Evolutionary conservation across 306 rosid species (phyloP).

Genomic region (Prunus davidiana): DNA sequence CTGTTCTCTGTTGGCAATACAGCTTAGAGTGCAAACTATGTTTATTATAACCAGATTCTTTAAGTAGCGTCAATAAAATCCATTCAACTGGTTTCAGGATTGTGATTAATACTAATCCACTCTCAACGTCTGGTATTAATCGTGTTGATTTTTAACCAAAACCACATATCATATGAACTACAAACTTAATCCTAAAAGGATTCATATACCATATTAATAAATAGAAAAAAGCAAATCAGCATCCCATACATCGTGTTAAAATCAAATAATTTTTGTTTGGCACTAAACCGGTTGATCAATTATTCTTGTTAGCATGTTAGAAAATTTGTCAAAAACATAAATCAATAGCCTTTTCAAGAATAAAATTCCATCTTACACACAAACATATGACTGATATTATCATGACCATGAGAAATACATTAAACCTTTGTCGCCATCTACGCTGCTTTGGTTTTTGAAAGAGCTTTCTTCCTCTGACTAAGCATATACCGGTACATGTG

Average conservation of each 20-base stretch:
- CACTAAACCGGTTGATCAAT: not conserved
- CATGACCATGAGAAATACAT: constrained; percentile 5
- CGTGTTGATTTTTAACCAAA: no score
- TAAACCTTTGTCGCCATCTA: constrained; percentile 21
- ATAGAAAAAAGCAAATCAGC: no score
- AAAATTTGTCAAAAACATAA: not conserved
- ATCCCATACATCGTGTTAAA: not conserved
- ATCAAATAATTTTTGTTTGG: not conserved
- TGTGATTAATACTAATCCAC: no score
- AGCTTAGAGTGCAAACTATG: no score
- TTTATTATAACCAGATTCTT: no score
- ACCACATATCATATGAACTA: no score
- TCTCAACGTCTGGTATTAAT: no score
- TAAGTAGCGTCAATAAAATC: no score
- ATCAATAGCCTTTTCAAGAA: constrained; percentile 1
- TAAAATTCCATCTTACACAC: not conserved
- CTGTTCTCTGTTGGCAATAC: no score
- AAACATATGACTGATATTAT: constrained; percentile 4
- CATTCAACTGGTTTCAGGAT: no score
- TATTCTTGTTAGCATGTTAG: not conserved
- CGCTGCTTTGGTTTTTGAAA: constrained; percentile 55
- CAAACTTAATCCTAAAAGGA: no score
- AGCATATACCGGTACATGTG: constrained; percentile 75
- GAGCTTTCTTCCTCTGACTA: constrained; percentile 73
- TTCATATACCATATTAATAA: no score